Conservation (phyloP, 257 asterid species). For the Osmanthus fragrans region DNA sequence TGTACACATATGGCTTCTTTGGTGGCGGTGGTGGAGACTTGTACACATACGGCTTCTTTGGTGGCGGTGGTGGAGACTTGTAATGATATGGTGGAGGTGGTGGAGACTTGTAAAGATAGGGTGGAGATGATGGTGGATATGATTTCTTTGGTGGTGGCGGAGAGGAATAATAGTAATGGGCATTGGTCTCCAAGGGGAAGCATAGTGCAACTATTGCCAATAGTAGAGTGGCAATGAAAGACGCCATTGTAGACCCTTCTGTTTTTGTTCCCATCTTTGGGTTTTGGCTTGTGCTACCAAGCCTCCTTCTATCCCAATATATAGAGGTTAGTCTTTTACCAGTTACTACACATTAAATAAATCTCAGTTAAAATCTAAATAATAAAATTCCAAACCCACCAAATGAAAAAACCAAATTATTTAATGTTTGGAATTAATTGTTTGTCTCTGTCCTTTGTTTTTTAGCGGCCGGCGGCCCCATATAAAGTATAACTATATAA, state of each 20-base stretch:
- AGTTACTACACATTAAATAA: not conserved
- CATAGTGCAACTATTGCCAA: conserved; percentile 22
- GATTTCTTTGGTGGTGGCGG: conserved; percentile 2
- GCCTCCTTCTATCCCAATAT: not conserved
- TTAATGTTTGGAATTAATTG: too few relatives aligned
- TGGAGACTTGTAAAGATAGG: too few relatives aligned
- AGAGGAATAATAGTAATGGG: conserved; percentile 9
- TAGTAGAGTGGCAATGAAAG: conserved; percentile 17
- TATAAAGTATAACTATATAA: too few relatives aligned
- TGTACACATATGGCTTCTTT: too few relatives aligned
- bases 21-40: too few relatives aligned
- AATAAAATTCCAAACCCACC: not conserved
- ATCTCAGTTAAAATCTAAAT: not conserved
- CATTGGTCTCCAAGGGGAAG: conserved; percentile 19
- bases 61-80: too few relatives aligned
- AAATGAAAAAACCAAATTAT: too few relatives aligned
- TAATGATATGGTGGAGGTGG: too few relatives aligned
- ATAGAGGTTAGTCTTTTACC: not conserved
- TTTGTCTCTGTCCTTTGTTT: not conserved
- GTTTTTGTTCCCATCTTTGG: conserved; percentile 8
- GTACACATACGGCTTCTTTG: too few relatives aligned
- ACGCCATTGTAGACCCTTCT: conserved; percentile 17
- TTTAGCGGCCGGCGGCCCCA: not conserved
- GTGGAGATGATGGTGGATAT: conserved; percentile 7
- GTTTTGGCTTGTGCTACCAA: not conserved